Base-by-base conservation (phyloP, 345 rosid species). In the Salix caprea region DNA sequence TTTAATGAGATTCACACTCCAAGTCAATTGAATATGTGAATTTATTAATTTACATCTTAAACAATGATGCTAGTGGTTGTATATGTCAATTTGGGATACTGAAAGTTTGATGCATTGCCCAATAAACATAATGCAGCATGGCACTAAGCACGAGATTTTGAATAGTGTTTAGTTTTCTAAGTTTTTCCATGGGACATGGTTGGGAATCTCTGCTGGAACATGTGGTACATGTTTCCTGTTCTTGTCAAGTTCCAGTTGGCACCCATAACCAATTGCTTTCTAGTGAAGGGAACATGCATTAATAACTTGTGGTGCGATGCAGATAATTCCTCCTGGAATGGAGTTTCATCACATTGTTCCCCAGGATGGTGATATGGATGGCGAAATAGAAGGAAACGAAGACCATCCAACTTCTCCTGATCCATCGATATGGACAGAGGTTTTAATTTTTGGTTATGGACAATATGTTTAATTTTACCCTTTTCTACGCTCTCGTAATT, bases 311-410 rank as follows among this genome's bases (percentile, higher is more conserved):
- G 62, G 71, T 67, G 65, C 80, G 74, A 8, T 82, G 77, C 91
- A 94, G 98, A 81, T 86, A 90, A 96, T 96, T 76, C 94, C 98
- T 83, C 99, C 98, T 39, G 98, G 98, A 80, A 96, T 94, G 99
- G 99, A 96, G 83, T 94, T 96, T 83, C 91, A 96, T 82, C 97
- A 94, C 86, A 91, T 94, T 83, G 87, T 91, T 78, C 97, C 98
- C 9, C 95, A 83, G 69, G 98, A 91, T 82, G 97, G 97, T 76
- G 99, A 96, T 79, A 80, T 91, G 81, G 99, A 96, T 52, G 92
- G 91, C 69, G 98, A 96, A 76, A 64, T 75, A 76, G 99, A 96
- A 83, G 97, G 91, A 82, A 94, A 81, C 69, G 99, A 96, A 50
- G 97, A 94, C 56, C 91, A 90, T 87, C 91, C 92, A 21, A 74